Conservation (phyloP, 108 stramenopile species). For the Nannochloropsis gaditana region DNA sequence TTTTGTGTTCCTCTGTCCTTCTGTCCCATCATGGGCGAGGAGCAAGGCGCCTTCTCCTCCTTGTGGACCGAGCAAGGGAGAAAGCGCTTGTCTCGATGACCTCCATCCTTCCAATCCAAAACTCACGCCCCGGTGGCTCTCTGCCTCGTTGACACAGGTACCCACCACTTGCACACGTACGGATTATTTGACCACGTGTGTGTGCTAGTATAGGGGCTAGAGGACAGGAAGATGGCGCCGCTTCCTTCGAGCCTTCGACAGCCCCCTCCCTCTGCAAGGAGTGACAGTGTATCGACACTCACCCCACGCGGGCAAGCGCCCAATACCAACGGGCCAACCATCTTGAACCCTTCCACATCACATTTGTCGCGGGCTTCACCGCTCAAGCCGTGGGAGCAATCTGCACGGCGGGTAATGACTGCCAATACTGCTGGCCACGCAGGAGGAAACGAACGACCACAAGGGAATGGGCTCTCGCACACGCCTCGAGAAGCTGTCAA, state of each 20-base stretch:
- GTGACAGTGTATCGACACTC: neutral
- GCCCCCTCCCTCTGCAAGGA: neutral
- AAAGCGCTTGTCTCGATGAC: no score
- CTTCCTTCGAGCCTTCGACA: neutral
- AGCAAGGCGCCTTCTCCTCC: no score
- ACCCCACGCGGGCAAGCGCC: neutral
- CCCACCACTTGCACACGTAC: no score
- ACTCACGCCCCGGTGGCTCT: no score
- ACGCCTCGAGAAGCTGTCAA: no score
- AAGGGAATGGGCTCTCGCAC: neutral
- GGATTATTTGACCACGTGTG: no score
- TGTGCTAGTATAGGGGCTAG: no score
- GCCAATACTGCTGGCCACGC: neutral
- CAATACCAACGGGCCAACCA: neutral
- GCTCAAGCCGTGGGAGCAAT: conserved; percentile 14
- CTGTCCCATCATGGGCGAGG: no score
- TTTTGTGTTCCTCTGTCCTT: no score
- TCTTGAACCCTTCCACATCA: neutral
- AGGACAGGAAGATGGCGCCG: neutral
- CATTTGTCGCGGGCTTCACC: neutral
- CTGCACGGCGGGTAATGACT: neutral
- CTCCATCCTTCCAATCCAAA: no score
- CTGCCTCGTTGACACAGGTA: no score
- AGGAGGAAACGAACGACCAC: neutral
- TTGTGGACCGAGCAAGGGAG: no score